Evolutionary conservation across 2,329 filamentous ascomycete genomes (phyloP).

Genomic region (Graphilbum fragrans): DNA sequence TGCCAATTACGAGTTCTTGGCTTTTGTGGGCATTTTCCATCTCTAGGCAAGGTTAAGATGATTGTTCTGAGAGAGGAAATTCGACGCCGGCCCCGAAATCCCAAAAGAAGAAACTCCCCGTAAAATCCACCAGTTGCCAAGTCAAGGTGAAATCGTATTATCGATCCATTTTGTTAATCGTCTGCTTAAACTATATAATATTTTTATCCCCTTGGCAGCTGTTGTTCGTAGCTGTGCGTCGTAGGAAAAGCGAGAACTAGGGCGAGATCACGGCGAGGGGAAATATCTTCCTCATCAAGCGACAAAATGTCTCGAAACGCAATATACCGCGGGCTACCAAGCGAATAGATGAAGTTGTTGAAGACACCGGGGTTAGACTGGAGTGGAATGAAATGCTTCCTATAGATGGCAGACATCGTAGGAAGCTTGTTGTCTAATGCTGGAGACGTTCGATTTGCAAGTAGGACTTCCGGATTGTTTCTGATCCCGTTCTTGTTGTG

Average conservation of each 20-base stretch:
- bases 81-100: too few relatives aligned
- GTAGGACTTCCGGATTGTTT: background rate
- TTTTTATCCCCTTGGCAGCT: constrained; percentile 8
- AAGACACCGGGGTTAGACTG: constrained; percentile 53
- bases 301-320: constrained; percentile 59
- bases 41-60: too few relatives aligned
- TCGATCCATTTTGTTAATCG: constrained; percentile 60
- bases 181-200: constrained; percentile 65
- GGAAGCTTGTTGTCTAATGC: background rate
- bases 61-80: too few relatives aligned
- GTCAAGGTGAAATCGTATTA: constrained; percentile 53
- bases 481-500: background rate
- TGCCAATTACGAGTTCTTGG: too few relatives aligned
- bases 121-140: constrained; percentile 38
- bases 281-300: constrained; percentile 53
- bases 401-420: background rate
- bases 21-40: too few relatives aligned
- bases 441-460: background rate
- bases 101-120: constrained; percentile 12
- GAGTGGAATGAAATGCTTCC: constrained; percentile 18
- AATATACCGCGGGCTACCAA: constrained; percentile 46
- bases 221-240: constrained; percentile 41
- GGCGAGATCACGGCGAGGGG: constrained; percentile 54
- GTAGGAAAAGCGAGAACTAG: constrained; percentile 60
- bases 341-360: constrained; percentile 48